Percentiles rank a stretch among this genome's conserved stretches.
phyloP scores from a whole-genome alignment of 805 yeast species.

The Candida ponderosae region DNA sequence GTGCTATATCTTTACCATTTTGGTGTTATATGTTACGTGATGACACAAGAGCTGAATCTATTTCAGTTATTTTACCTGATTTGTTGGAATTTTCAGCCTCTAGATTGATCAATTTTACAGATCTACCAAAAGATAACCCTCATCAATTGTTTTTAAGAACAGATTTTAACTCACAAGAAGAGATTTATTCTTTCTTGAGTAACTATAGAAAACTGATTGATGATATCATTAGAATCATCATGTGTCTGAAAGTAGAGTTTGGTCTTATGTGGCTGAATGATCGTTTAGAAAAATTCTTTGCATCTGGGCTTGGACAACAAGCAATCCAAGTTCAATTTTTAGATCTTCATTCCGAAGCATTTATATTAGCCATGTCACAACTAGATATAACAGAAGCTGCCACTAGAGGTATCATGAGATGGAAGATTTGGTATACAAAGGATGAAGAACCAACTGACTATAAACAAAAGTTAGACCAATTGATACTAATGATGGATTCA shows the following conservation, averaged over 20 bases:
- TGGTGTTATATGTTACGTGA: conserved; percentile 89
- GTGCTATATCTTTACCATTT: conserved; percentile 85
- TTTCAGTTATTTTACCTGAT: conserved; percentile 51
- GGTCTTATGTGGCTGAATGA: conserved; percentile 77
- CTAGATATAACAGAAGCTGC: conserved; percentile 84
- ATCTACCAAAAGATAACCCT: conserved; percentile 54
- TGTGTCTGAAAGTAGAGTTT: conserved; percentile 78
- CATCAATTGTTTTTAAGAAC: conserved; percentile 64
- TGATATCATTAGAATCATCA: conserved; percentile 81
- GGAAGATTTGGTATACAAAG: conserved; percentile 86
- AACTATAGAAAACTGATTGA: conserved; percentile 81
- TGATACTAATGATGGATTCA: conserved; percentile 51
- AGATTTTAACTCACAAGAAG: conserved; percentile 86
- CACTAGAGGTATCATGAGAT: conserved; percentile 85
- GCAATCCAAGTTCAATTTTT: conserved; percentile 50
- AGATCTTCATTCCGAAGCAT: conserved; percentile 57
- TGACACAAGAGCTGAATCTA: conserved; percentile 51
- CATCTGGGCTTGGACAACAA: conserved; percentile 57
- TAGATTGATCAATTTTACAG: conserved; percentile 66
- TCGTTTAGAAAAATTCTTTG: conserved; percentile 64
- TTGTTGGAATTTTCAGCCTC: conserved; percentile 71
- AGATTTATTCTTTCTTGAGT: conserved; percentile 63
- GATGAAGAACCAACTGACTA: conserved; percentile 33
- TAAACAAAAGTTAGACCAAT: conserved; percentile 42
- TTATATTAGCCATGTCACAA: conserved; percentile 70